phyloP scores from a whole-genome alignment of 495 filamentous ascomycete species.

The Xylaria intraflava region DNA sequence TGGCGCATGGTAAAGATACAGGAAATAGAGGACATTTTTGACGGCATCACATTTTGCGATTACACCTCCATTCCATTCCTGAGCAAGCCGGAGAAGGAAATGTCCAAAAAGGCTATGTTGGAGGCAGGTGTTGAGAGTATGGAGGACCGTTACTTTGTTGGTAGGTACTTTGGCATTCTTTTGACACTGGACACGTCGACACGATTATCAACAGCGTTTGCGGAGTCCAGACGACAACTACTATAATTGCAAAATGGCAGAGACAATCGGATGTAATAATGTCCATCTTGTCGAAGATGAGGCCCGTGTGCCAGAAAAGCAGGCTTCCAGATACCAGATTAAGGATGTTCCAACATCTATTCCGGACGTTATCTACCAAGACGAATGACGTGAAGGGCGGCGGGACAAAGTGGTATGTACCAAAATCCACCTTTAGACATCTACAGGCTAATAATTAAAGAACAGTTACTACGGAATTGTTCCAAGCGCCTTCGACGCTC shows the following conservation, averaged over 20 bases:
- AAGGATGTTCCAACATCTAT: slow-evolving; percentile 59
- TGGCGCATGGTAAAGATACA: slow-evolving; percentile 73
- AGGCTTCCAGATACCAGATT: slow-evolving; percentile 54
- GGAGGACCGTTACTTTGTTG: slow-evolving; percentile 72
- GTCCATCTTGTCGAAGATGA: slow-evolving; percentile 60
- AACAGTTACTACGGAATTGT: too few species aligned
- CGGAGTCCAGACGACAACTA: slow-evolving; percentile 59
- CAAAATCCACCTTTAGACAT: too few species aligned
- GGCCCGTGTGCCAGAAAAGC: slow-evolving; percentile 43
- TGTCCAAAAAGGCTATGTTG: slow-evolving; percentile 69
- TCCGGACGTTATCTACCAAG: slow-evolving; percentile 35
- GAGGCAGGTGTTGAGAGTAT: slow-evolving; percentile 51
- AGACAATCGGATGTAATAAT: slow-evolving; percentile 58
- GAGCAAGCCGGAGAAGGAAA: slow-evolving; percentile 74
- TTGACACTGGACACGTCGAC: slow-evolving; percentile 7
- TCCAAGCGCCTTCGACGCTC: too few species aligned
- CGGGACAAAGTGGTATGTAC: neutral
- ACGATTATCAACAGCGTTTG: slow-evolving; percentile 27
- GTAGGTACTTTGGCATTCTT: slow-evolving; percentile 38
- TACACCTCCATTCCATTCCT: slow-evolving; percentile 58
- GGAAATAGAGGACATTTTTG: slow-evolving; percentile 75
- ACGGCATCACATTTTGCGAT: slow-evolving; percentile 85
- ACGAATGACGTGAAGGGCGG: neutral
- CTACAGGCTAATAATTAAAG: too few species aligned
- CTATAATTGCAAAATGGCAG: slow-evolving; percentile 57